These are phyloP conservation scores for Russula sp. DNA, from an alignment of 768 basidiomycete genomes.

Conservation along the genomic window DNA sequence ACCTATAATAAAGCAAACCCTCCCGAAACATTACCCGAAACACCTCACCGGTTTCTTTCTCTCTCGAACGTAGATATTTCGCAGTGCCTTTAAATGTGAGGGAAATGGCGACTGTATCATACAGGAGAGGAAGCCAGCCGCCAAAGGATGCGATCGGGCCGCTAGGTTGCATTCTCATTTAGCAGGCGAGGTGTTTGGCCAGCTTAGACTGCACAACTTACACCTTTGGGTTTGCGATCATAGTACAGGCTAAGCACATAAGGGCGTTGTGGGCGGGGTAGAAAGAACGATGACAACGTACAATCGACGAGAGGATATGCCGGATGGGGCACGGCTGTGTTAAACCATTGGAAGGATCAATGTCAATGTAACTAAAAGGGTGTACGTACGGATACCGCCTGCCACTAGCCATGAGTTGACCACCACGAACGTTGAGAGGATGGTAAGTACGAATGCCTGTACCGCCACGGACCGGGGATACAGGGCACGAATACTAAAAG, in stretches of 20 bases:
- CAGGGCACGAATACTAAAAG: slow-evolving; percentile 27
- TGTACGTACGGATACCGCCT: slow-evolving; percentile 39
- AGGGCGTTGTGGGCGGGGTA: neutral
- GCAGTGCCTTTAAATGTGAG: slow-evolving; percentile 31
- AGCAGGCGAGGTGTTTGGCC: neutral
- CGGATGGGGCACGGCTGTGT: slow-evolving; percentile 2
- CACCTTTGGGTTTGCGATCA: slow-evolving; percentile 31
- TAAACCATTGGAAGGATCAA: neutral
- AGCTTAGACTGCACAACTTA: slow-evolving; percentile 17
- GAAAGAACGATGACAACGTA: neutral
- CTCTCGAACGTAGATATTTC: neutral
- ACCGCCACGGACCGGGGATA: slow-evolving; percentile 25
- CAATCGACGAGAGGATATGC: too few species aligned
- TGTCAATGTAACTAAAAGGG: neutral
- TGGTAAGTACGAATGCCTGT: slow-evolving; percentile 23
- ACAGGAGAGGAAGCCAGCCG: slow-evolving; percentile 36
- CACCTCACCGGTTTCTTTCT: neutral
- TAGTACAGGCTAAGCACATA: slow-evolving; percentile 32
- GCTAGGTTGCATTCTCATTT: slow-evolving; percentile 9
- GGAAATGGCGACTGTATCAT: slow-evolving; percentile 32
- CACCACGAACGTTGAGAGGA: slow-evolving; percentile 38
- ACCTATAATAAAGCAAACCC: slow-evolving; percentile 16
- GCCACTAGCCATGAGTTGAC: slow-evolving; percentile 51
- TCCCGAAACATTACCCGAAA: slow-evolving; percentile 11
- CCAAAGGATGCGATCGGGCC: slow-evolving; percentile 29